These are phyloP conservation scores for Phytopythium oedochilum DNA, from an alignment of 352 stramenopile genomes.

Conservation along the genomic window DNA sequence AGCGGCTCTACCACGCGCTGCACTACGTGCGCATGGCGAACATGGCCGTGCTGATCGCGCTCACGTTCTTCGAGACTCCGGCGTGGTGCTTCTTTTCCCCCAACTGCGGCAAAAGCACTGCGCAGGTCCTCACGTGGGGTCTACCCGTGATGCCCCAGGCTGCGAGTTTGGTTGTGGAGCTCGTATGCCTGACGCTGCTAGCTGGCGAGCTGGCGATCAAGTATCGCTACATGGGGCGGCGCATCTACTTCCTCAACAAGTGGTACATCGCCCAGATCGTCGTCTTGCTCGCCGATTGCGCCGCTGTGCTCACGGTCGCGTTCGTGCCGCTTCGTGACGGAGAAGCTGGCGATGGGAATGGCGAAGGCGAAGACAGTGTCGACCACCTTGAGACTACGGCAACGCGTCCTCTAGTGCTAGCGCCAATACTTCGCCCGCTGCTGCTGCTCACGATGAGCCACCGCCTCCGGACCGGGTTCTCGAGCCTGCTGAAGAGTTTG, in stretches of 20 bases:
- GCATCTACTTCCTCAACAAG: conserved; percentile 50
- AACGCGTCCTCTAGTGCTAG: conserved; percentile 28
- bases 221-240: conserved; percentile 41
- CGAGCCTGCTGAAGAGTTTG: conserved; percentile 34
- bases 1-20: conserved; percentile 44
- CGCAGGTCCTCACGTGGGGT: conserved; percentile 25
- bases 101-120: conserved; percentile 24
- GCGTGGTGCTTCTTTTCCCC: conserved; percentile 47
- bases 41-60: conserved; percentile 35
- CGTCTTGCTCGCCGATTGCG: conserved; percentile 32
- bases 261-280: conserved; percentile 49
- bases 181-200: conserved; percentile 37
- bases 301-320: conserved; percentile 31
- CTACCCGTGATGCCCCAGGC: conserved; percentile 26
- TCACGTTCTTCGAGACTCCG: conserved; percentile 53
- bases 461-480: conserved; percentile 36
- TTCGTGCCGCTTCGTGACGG: conserved; percentile 12
- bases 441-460: conserved; percentile 52
- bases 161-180: conserved; percentile 31
- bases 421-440: conserved; percentile 37
- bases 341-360: background rate
- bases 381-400: background rate
- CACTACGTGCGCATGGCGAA: conserved; percentile 35
- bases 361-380: background rate
- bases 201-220: conserved; percentile 39